Percentiles rank a stretch among this genome's conserved stretches.
These are phyloP conservation scores for Eragrostis tef DNA, from an alignment of 202 grass and related monocot species.

Conservation along the genomic window DNA sequence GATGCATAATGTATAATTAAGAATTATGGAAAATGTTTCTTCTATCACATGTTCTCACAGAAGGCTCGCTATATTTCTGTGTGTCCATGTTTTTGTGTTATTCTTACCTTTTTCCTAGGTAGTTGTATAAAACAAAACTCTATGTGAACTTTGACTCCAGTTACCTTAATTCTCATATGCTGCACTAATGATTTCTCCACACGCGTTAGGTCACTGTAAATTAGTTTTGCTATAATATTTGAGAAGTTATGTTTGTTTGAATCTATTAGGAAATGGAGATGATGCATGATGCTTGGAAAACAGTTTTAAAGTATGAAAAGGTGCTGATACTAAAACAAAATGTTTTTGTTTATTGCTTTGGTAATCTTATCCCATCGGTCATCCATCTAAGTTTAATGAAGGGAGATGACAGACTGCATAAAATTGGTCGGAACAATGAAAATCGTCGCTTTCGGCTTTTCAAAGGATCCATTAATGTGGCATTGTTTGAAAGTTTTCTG, in stretches of 20 bases:
- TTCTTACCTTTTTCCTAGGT: constrained; percentile 6
- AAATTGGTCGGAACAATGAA: not conserved
- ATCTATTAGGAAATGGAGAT: constrained; percentile 78
- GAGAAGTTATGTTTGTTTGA: constrained; percentile 42
- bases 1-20: not conserved
- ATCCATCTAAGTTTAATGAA: not conserved
- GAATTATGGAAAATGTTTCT: constrained; percentile 2
- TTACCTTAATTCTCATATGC: not conserved
- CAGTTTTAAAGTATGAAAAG: constrained; percentile 52
- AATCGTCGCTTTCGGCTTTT: constrained; percentile 6
- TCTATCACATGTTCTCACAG: not conserved
- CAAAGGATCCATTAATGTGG: not conserved
- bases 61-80: not conserved
- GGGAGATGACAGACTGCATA: not conserved
- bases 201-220: not conserved
- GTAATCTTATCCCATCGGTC: not conserved
- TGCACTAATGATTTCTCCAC: not conserved
- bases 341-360: constrained; percentile 32
- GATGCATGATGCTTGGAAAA: constrained; percentile 64
- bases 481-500: not conserved
- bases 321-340: constrained; percentile 47
- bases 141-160: not conserved
- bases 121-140: not conserved
- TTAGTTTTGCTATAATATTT: constrained; percentile 34
- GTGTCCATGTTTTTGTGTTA: constrained; percentile 2